Base-by-base conservation (phyloP, 371 early-diverging fungal genomes). In the Capillidium rhysosporum region DNA sequence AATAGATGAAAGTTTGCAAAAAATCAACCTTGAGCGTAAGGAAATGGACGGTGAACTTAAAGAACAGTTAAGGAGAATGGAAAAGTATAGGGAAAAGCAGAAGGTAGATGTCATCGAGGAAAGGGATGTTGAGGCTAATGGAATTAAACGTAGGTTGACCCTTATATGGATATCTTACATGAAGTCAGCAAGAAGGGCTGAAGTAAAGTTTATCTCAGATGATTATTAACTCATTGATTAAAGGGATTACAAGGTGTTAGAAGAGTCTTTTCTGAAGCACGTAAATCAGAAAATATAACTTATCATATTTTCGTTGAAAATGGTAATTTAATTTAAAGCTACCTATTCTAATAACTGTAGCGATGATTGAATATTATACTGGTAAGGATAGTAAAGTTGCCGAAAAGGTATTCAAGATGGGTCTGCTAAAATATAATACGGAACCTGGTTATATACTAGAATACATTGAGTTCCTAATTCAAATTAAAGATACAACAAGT, bases 331-430 rank as follows among this genome's bases (percentile, higher is more conserved):
- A 12, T 28, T 34, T 57, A 39, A 46, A 28, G 29, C 12, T 0
- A 14, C 9, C 3, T 14, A 56, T 58, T 28, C 31, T 14, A 24
- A 5, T 23, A 25, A 44, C 20, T 21, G 16, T 67, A 68, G 96
- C 93, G 1, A 59, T 89, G 52, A 84, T 93, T 86, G 96, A 95
- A 68, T 89, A 84, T 62, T 84, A 92, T 59, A 76, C 81, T 56
- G 86, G 79, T 57, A 89, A 90, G 64, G 86, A 89, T 56, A 65
- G 80, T 0, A 67, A 59, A 2, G 75, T 93, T 54, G 90, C 94
- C 0, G 88, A 85, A 46, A 83, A 82, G 56, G 79, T 96, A n/a
- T 92, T 96, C 65, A 88, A 89, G 60, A 62, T 84, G 18, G 92
- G 90, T 12, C 68, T 86, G 56, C 92, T 88, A 63, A 56, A 66